Evolutionary conservation across 768 basidiomycete genomes (phyloP), one percentile per base, ranked within the genome.

Genomic region (Hypholoma sublateritium): DNA sequence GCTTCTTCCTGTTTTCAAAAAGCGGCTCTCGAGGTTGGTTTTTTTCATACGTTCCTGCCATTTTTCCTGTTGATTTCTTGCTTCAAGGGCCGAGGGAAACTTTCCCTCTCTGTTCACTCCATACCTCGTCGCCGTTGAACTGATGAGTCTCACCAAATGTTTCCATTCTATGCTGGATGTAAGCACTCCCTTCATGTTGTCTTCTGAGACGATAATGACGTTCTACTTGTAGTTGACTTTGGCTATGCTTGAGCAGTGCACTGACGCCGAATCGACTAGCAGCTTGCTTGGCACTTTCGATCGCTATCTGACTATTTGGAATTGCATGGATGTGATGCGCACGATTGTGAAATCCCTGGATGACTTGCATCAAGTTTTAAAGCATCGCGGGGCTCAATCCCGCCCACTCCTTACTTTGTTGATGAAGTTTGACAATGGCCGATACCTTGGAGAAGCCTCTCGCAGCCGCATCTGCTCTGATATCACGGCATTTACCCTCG

Each of bases 131-230:
- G 74, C 80, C 1, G 75, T 84, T 2, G 83, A 87, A 56, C 64
- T 91, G 7, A 78, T 91, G 78, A 79, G 79, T 7, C 77, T 72
- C 56, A 74, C 83, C 1, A 81, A 82, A 67, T 90, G 84, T 58
- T 92, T 87, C 63, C 78, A 84, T 46, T 81, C 83, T 16, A 75
- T 89, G 17, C 78, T 91, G 2, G 89, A 92, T 62, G 91, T 89
- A 61, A 67, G 78, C 70, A 11, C 37, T 8, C 44, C 25, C 42
- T 41, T 34, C 34, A 46, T 5, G 14, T 25, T n/a, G 37, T 5
- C 49, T 53, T 25, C 48, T 58, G 53, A 62, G 19, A 51, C 48
- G 52, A 45, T 57, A 58, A 50, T 21, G 22, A 48, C 42, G 5
- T 51, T 39, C 14, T 35, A 21, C 19, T 56, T 41, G 39, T 17